Conservation (phyloP, 441 rosid genomes). For the Arabidopsis hybrid region DNA sequence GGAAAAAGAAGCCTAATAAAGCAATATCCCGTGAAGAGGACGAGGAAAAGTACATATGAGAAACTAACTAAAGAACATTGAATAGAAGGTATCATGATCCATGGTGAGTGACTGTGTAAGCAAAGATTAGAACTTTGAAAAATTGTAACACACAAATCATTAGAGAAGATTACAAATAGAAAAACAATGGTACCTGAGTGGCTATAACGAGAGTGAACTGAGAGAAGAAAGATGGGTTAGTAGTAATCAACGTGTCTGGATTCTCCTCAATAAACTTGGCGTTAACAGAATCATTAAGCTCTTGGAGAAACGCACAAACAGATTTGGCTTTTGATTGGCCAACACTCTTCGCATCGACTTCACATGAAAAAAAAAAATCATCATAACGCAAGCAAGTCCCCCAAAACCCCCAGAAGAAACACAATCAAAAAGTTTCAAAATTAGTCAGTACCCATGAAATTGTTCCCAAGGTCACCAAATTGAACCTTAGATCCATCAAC, state of each 20-base stretch:
- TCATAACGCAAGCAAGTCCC: no score
- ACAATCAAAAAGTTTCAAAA: background rate
- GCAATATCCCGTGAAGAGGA: no score
- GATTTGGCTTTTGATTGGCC: conserved; percentile 93
- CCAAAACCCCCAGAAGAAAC: no score
- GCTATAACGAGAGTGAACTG: conserved; percentile 90
- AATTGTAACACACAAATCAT: background rate
- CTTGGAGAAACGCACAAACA: conserved; percentile 89
- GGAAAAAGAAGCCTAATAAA: no score
- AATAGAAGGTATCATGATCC: no score
- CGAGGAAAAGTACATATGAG: no score
- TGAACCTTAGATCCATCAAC: conserved; percentile 93
- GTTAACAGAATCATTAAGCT: conserved; percentile 92
- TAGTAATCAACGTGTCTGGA: conserved; percentile 67
- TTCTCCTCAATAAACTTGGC: conserved; percentile 87
- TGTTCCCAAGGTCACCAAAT: conserved; percentile 90
- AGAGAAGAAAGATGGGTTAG: conserved; percentile 82
- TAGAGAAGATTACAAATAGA: background rate
- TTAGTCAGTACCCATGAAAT: conserved; percentile 76
- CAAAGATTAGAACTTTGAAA: background rate
- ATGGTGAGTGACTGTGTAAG: conserved; percentile 8
- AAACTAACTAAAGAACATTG: no score
- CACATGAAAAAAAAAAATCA: no score
- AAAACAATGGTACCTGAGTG: conserved; percentile 68
- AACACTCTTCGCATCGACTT: conserved; percentile 55